Evolutionary conservation across 2,329 filamentous ascomycete species (phyloP), one percentile per base, ranked within the genome.

Genomic region (Talaromyces verruculosus): DNA sequence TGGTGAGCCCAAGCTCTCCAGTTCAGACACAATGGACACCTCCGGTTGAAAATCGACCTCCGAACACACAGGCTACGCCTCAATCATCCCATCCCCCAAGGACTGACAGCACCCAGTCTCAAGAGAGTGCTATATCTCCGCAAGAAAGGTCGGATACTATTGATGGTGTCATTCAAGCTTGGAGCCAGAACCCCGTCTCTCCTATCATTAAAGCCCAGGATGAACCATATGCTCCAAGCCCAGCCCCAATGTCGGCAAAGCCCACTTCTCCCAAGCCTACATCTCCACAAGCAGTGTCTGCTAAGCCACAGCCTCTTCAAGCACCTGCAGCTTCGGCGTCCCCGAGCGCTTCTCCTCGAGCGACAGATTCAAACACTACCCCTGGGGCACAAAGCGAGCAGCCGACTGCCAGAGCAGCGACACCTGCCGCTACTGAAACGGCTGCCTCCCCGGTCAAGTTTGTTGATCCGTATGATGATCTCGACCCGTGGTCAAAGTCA

Each of bases 401-500:
- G 39, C 53, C 30, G 17, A 51, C 41, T 60, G 62, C 64, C 7
- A 65, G 49, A 22, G 58, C 64, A 5, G 33, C 66, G 25, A 58
- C 66, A 28, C 58, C 39, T 43, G 45, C 43, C 37, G 69, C 68
- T 57, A 62, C n/a, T 33, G 67, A 69, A 62, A 43, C 28, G 47
- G 58, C 51, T 25, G 43, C 37, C 2, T 43, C 65, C 15, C 60
- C 68, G 33, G 58, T 68, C 17, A 74, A 71, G 45, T 47, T 64
- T 65, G 78, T 61, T 25, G 80, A 85, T 68, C 82, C 83, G 5
- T 82, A 82, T 66, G 80, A 78, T 28, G 84, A 85, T 68, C 76
- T 87, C n/a, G 83, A 85, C 67, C 81, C 84, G 2, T 86, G 85
- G 83, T 86, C 82, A 68, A 83, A 81, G 69, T 83, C 84, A 1